phyloP scores from a whole-genome alignment of 805 yeast genomes.

The Spathaspora arborariae region DNA sequence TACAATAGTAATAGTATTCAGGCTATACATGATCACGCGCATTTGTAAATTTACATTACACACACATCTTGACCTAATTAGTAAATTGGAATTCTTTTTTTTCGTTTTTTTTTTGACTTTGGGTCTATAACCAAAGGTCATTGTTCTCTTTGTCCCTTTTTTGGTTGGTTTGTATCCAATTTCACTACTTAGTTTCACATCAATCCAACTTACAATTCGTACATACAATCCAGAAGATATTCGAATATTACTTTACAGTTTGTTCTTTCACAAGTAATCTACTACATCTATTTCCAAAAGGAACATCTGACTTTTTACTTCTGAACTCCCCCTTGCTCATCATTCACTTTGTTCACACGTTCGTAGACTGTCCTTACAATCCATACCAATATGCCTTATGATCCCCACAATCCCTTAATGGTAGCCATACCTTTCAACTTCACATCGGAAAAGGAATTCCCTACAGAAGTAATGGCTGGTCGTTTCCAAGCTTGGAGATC shows the following conservation, averaged over 20 bases:
- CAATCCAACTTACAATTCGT: background rate
- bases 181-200: background rate
- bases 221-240: background rate
- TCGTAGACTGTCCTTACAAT: background rate
- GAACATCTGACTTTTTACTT: background rate
- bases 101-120: background rate
- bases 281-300: background rate
- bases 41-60: background rate
- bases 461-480: conserved; percentile 82
- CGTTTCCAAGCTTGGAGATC: conserved; percentile 86
- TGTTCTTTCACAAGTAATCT: background rate
- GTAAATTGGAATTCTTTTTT: background rate
- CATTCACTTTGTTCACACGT: background rate
- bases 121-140: background rate
- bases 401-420: conserved; percentile 32
- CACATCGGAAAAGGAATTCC: conserved; percentile 39
- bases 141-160: background rate
- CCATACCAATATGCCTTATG: conserved; percentile 8
- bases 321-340: background rate
- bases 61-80: background rate
- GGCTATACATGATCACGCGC: background rate
- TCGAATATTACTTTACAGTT: background rate
- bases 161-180: background rate
- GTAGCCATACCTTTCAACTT: conserved; percentile 38
- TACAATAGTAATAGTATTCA: too few species aligned